Evolutionary conservation across 495 filamentous ascomycete species (phyloP).

Genomic region (Bacidia gigantensis): DNA sequence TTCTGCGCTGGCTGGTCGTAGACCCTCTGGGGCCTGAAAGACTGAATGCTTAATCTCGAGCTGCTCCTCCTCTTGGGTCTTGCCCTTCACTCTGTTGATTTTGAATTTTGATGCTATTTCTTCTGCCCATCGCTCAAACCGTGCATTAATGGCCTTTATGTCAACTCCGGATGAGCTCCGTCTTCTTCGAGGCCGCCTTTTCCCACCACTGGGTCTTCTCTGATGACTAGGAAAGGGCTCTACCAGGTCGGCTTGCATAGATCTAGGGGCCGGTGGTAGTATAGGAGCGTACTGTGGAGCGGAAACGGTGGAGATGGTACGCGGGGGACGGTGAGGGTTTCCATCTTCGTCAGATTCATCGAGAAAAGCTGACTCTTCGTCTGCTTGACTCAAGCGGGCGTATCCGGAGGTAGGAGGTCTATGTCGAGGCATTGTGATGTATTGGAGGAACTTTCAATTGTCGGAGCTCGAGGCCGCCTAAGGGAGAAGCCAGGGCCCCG

Average conservation of each 20-base stretch:
- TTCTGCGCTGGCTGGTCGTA: constrained; percentile 65
- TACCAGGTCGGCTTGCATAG: constrained; percentile 33
- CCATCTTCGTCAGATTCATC: constrained; percentile 67
- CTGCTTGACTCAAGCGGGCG: constrained; percentile 80
- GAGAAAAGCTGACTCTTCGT: constrained; percentile 49
- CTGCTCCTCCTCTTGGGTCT: constrained; percentile 63
- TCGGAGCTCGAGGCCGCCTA: too few species aligned
- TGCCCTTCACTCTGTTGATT: constrained; percentile 62
- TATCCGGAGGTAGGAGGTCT: constrained; percentile 78
- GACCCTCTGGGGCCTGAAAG: constrained; percentile 79
- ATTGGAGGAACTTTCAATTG: constrained; percentile 1
- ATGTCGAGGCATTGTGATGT: constrained; percentile 35
- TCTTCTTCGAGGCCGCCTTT: constrained; percentile 34
- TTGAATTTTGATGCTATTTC: constrained; percentile 98
- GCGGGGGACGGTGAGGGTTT: constrained; percentile 39
- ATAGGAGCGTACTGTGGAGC: constrained; percentile 58
- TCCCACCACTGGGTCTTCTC: constrained; percentile 33
- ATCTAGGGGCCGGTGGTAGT: constrained; percentile 31
- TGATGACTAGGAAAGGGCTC: constrained; percentile 29
- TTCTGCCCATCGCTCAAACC: constrained; percentile 91
- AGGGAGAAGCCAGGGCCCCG: background rate
- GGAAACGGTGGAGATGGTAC: constrained; percentile 41
- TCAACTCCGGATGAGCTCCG: constrained; percentile 86
- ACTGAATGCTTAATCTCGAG: constrained; percentile 96
- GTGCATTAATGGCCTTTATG: constrained; percentile 96